Evolutionary conservation across 208 protist species (phyloP), one percentile per base, ranked within the genome.

Genomic region (Tetramitus jugosus): DNA sequence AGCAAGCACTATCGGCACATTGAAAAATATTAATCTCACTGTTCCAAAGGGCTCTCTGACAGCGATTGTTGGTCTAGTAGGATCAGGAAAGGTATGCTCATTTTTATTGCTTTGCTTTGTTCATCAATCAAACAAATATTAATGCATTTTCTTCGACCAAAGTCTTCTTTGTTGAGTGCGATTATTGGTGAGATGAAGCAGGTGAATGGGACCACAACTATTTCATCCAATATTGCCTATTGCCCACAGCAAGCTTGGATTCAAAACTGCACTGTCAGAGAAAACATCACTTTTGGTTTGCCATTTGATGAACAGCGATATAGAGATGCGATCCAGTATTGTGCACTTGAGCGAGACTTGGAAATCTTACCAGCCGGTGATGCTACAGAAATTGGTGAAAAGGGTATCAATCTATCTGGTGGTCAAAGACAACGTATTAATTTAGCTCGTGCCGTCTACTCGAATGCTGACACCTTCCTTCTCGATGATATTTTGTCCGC

Each of bases 201-300:
- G 56, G 4, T 13, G 2, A 43, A 0, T 43, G 76, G 76, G 31
- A 72, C 14, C 2, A 6, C 52, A 2, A 4, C 31, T 49, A 67
- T 82, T 56, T 80, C 45, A 29, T 89, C 90, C 17, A 81, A 81
- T 60, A 79, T 91, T 40, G 88, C 81, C 29, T 95, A 93, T 83
- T 91, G 88, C 62, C 71, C 90, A 2, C 91, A 95, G 83, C 84
- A 88, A 64, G 87, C 94, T 40, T 97, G 91, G 90, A 85, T 98
- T 68, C 82, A 90, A 37, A 89, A 90, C 76, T 89, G 84, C 35
- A 94, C 92, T 35, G 76, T 98, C 13, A 87, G 91, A n/a, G 92
- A 95, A 46, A 98, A 98, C 83, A 95, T 98, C 76, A 67, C 89
- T 49, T 90, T 91, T 43, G 86, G 89, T 49, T 77, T 71, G 76